Percentiles rank a stretch among this genome's conserved stretches.
These are phyloP conservation scores for Planoprotostelium fungivorum DNA, from an alignment of 78 protist species.

Conservation along the genomic window DNA sequence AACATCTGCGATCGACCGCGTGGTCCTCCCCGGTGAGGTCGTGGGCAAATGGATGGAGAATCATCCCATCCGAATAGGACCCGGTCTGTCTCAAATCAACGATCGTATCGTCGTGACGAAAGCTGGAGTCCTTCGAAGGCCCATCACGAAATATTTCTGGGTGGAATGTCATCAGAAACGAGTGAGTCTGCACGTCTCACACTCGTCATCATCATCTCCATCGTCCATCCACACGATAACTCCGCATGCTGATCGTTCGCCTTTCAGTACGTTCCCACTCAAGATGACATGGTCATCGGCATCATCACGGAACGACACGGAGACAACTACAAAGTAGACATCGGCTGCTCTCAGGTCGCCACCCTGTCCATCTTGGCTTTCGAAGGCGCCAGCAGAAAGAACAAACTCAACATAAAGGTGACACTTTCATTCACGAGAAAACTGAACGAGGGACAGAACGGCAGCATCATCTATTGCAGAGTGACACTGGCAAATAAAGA, in stretches of 20 bases:
- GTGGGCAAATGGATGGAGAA: slow-evolving; percentile 31
- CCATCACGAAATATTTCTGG: slow-evolving; percentile 36
- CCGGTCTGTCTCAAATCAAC: slow-evolving; percentile 39
- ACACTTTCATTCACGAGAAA: not conserved
- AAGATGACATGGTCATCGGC: slow-evolving; percentile 69
- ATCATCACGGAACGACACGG: slow-evolving; percentile 35
- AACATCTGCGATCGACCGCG: slow-evolving; percentile 24
- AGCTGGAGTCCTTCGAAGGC: slow-evolving; percentile 58
- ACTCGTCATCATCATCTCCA: not conserved
- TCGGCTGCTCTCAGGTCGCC: slow-evolving; percentile 55
- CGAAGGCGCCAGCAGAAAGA: slow-evolving; percentile 75
- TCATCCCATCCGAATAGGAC: slow-evolving; percentile 44
- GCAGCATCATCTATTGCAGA: slow-evolving; percentile 61
- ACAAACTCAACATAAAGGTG: slow-evolving; percentile 53
- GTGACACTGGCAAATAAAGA: slow-evolving; percentile 70
- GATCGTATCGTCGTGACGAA: slow-evolving; percentile 20
- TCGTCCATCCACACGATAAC: not conserved
- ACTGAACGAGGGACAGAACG: not conserved
- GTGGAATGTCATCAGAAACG: slow-evolving; percentile 54
- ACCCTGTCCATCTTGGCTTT: slow-evolving; percentile 65
- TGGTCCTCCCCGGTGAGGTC: slow-evolving; percentile 57
- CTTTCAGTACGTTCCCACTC: slow-evolving; percentile 63
- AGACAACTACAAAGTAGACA: slow-evolving; percentile 63
- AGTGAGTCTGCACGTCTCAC: not conserved
- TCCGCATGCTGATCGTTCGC: not conserved